A percentile compares a stretch with the other conserved stretches of the same genome.
Conservation (phyloP, 2,329 filamentous ascomycete species). For the Trichoderma atrobrunneum region DNA sequence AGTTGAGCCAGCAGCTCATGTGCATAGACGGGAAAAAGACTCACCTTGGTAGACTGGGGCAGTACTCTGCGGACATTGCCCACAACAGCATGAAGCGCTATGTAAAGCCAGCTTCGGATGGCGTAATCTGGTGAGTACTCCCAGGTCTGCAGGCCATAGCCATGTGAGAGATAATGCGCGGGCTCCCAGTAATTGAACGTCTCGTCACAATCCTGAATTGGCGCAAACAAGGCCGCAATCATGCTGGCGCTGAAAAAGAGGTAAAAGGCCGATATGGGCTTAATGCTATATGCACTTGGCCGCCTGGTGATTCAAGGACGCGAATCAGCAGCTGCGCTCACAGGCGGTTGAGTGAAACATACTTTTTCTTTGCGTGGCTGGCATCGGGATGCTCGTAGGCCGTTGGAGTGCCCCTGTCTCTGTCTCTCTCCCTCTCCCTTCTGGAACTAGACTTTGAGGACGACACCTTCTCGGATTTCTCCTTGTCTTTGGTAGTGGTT, state of each 20-base stretch:
- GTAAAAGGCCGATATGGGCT: constrained; percentile 76
- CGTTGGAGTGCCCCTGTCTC: constrained; percentile 24
- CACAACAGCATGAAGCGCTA: constrained; percentile 72
- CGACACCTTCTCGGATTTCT: neutral
- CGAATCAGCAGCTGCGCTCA: constrained; percentile 2
- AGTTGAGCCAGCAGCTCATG: neutral
- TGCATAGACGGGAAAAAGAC: neutral
- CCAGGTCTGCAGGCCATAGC: constrained; percentile 95
- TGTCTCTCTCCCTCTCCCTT: constrained; percentile 12
- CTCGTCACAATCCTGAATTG: constrained; percentile 97
- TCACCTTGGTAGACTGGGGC: constrained; percentile 58
- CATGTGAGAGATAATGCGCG: constrained; percentile 87
- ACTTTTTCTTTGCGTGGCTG: constrained; percentile 53
- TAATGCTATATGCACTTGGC: constrained; percentile 60
- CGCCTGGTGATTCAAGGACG: constrained; percentile 32
- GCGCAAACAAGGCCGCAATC: constrained; percentile 75
- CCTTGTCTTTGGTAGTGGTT: constrained; percentile 20
- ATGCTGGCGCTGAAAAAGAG: constrained; percentile 72
- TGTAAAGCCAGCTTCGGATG: constrained; percentile 93
- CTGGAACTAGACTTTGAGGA: constrained; percentile 18
- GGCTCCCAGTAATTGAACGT: constrained; percentile 99
- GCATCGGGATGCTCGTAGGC: constrained; percentile 48
- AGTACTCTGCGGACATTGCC: constrained; percentile 65
- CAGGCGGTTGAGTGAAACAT: constrained; percentile 19
- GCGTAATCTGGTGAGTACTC: constrained; percentile 95